Percentiles rank a stretch among this genome's conserved stretches.
Evolutionary conservation across 139 green algal species (phyloP).

Genomic region (Asterochloris erici): DNA sequence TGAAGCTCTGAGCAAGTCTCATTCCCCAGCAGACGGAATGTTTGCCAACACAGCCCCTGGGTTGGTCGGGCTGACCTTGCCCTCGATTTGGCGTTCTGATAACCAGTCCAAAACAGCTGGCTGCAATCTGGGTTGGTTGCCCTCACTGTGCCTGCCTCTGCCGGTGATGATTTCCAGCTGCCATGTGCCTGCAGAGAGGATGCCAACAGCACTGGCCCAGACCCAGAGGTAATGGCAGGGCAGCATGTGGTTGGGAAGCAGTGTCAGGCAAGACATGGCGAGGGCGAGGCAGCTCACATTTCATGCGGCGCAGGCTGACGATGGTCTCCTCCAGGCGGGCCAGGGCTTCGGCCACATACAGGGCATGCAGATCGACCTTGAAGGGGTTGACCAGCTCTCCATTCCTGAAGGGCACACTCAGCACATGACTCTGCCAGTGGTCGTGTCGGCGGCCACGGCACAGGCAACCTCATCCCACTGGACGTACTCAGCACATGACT

Average conservation of each 20-base stretch:
- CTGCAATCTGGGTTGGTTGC: slow-evolving; percentile 11
- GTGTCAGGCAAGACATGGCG: neutral
- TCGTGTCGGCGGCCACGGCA: too few relatives aligned
- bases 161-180: slow-evolving; percentile 10
- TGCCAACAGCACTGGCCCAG: neutral
- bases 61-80: neutral
- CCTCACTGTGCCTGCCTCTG: slow-evolving; percentile 18
- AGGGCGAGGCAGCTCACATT: neutral
- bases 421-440: too few relatives aligned
- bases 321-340: neutral
- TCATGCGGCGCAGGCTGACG: neutral
- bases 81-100: neutral
- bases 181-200: slow-evolving; percentile 1
- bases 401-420: neutral
- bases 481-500: too few relatives aligned
- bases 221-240: neutral
- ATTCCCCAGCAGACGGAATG: neutral
- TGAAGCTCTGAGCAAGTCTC: neutral
- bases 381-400: slow-evolving; percentile 9
- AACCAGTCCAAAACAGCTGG: slow-evolving; percentile 8
- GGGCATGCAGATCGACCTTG: slow-evolving; percentile 20
- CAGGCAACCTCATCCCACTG: too few relatives aligned
- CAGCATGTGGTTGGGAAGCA: too few relatives aligned
- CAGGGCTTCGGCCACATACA: slow-evolving; percentile 21
- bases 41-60: slow-evolving; percentile 7